Percentiles rank a stretch among this genome's conserved stretches.
phyloP scores from a whole-genome alignment of 306 rosid genomes.

The Medicago ruthenica region DNA sequence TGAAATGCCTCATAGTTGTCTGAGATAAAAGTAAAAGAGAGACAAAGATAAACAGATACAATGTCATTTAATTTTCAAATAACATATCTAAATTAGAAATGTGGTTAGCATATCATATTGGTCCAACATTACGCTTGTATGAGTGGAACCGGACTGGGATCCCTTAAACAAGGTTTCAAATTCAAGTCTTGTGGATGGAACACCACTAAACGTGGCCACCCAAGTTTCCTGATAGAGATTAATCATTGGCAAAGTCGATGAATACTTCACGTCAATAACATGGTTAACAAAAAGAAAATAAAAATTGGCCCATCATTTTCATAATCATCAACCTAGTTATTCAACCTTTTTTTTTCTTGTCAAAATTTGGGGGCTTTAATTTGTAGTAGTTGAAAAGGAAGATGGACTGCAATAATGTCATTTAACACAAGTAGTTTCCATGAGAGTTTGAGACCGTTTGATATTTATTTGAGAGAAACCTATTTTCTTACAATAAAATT shows the following conservation, averaged over 20 bases:
- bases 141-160: not conserved
- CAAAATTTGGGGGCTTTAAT: conserved; percentile 1
- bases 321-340: conserved; percentile 1
- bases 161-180: not conserved
- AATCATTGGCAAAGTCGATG: not conserved
- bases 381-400: conserved; percentile 20
- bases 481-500: no score
- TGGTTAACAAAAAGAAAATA: not conserved
- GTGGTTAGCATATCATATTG: not conserved
- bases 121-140: not conserved
- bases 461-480: no score
- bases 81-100: not conserved
- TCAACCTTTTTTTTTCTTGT: not conserved
- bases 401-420: conserved; percentile 31
- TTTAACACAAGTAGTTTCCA: not conserved
- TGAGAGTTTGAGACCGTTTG: not conserved
- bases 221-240: not conserved
- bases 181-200: not conserved
- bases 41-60: no score
- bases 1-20: no score
- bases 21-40: no score
- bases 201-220: not conserved
- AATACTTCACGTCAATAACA: no score
- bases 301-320: conserved; percentile 5
- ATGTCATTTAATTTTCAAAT: no score